phyloP scores from a whole-genome alignment of 345 rosid genomes.

The Acer yangbiense region DNA sequence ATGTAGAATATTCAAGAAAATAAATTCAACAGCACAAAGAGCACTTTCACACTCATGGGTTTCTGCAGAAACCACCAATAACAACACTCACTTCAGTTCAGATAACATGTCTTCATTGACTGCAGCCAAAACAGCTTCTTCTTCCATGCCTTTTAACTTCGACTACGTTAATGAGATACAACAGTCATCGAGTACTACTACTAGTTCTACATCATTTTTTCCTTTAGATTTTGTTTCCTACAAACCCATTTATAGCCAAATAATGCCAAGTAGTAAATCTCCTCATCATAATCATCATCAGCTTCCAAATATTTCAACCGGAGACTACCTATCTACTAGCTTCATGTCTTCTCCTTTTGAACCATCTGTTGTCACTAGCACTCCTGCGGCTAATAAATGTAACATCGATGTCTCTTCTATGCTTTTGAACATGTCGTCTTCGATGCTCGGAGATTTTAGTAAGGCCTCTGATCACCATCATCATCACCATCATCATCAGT shows the following conservation, averaged over 20 bases:
- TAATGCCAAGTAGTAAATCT: conserved; percentile 14
- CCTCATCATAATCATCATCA: conserved; percentile 6
- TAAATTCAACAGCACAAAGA: conserved; percentile 69
- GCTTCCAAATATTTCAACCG: conserved; percentile 29
- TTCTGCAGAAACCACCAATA: conserved; percentile 41
- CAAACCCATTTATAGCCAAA: conserved; percentile 29
- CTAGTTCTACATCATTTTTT: conserved; percentile 32
- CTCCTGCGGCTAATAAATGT: conserved; percentile 24
- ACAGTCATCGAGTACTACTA: conserved; percentile 18
- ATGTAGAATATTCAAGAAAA: conserved; percentile 90
- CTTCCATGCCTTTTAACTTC: conserved; percentile 37
- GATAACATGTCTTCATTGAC: conserved; percentile 24
- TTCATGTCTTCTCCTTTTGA: conserved; percentile 49
- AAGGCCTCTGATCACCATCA: conserved; percentile 10
- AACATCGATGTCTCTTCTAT: conserved; percentile 45
- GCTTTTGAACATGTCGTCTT: conserved; percentile 55
- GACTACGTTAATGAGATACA: conserved; percentile 17
- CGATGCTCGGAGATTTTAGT: conserved; percentile 44
- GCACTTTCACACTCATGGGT: conserved; percentile 77
- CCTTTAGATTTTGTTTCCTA: conserved; percentile 41
- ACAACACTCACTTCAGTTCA: conserved; percentile 29
- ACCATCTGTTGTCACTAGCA: conserved; percentile 14
- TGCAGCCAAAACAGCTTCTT: conserved; percentile 26
- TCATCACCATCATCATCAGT: background rate
- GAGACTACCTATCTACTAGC: conserved; percentile 41